Conservation (phyloP, 129 eudicot genomes). For the Dittrichia graveolens region DNA sequence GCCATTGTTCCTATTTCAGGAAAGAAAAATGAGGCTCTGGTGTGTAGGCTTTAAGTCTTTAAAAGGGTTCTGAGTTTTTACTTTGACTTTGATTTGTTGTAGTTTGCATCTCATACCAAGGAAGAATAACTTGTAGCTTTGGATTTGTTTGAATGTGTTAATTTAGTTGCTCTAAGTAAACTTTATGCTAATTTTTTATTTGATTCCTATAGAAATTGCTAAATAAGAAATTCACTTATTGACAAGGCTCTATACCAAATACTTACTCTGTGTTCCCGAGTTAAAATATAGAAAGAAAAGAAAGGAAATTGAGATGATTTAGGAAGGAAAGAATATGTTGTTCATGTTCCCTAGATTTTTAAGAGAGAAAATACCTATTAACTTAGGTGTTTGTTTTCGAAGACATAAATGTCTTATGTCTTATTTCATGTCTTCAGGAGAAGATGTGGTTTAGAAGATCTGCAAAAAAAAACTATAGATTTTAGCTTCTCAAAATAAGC, state of each 20-base stretch:
- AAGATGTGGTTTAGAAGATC: no score
- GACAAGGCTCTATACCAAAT: background rate
- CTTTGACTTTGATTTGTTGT: constrained; percentile 13
- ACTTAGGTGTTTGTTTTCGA: no score
- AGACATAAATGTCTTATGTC: no score
- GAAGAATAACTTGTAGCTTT: constrained; percentile 43
- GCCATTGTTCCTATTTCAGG: background rate
- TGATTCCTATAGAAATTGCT: background rate
- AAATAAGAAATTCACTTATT: background rate
- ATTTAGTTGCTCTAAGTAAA: constrained; percentile 28
- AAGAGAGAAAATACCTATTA: no score
- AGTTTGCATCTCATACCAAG: constrained; percentile 36
- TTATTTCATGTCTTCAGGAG: no score
- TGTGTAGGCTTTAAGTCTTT: constrained; percentile 24
- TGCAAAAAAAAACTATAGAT: no score
- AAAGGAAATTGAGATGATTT: no score
- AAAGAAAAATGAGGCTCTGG: constrained; percentile 16
- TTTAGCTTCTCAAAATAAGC: no score
- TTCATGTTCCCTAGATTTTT: no score
- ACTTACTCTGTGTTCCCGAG: no score
- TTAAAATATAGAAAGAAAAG: no score
- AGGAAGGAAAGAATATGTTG: no score
- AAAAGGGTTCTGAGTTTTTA: background rate
- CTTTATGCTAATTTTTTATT: background rate
- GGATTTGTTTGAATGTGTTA: constrained; percentile 37